These are phyloP conservation scores for Ogataea pignaliae DNA, from an alignment of 805 yeast genomes.

Conservation along the genomic window DNA sequence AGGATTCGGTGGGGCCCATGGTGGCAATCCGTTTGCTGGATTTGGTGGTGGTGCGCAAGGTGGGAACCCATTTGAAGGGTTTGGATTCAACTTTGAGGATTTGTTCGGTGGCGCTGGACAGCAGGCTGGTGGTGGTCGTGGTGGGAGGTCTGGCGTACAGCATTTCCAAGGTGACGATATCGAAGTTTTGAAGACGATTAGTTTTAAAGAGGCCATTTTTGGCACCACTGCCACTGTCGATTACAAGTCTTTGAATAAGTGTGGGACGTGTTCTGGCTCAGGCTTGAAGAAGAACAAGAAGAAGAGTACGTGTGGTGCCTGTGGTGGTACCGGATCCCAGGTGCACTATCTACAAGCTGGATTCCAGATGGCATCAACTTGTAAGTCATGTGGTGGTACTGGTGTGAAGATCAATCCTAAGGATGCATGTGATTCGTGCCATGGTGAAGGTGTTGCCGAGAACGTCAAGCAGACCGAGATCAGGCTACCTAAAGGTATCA, in stretches of 20 bases:
- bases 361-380: slow-evolving; percentile 94
- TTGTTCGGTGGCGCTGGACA: slow-evolving; percentile 49
- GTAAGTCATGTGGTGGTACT: slow-evolving; percentile 80
- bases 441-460: slow-evolving; percentile 82
- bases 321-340: slow-evolving; percentile 92
- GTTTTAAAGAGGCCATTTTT: slow-evolving; percentile 82
- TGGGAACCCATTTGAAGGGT: slow-evolving; percentile 28
- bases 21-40: slow-evolving; percentile 44
- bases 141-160: slow-evolving; percentile 47
- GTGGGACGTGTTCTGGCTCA: slow-evolving; percentile 76
- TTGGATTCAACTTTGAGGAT: slow-evolving; percentile 50
- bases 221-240: slow-evolving; percentile 66
- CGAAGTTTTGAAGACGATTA: slow-evolving; percentile 68
- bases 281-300: slow-evolving; percentile 77
- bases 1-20: slow-evolving; percentile 40
- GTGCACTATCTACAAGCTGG: slow-evolving; percentile 87
- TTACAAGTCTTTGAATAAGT: slow-evolving; percentile 70
- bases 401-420: slow-evolving; percentile 70
- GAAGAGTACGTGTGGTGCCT: slow-evolving; percentile 74
- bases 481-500: slow-evolving; percentile 84
- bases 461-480: slow-evolving; percentile 67
- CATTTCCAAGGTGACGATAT: slow-evolving; percentile 88
- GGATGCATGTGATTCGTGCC: slow-evolving; percentile 77
- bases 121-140: slow-evolving; percentile 28
- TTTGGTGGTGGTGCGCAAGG: slow-evolving; percentile 26